Base-by-base conservation (phyloP, 108 stramenopile species). In the Discostella pseudostelligera region DNA sequence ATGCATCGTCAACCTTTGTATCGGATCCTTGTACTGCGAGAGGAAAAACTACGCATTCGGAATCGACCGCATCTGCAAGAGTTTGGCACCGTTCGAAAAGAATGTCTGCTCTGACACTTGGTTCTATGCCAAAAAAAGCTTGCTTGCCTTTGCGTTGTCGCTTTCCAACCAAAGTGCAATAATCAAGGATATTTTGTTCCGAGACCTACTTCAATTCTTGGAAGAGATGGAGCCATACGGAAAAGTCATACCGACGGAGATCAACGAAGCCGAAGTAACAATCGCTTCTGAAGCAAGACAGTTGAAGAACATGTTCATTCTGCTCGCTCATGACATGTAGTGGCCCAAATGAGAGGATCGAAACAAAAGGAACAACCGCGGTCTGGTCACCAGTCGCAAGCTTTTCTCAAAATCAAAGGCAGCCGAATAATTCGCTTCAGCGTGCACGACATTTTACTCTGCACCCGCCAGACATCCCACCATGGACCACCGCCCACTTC, bases 31-130 rank as follows among this genome's bases (percentile, higher is more conserved):
- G 45, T 96, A 96, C 68, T 96, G 93, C 61, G 86, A 86, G 36
- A 96, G 87, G 59, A 84, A 86, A 8, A 94, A 96, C 61, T 93
- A 80, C 40, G 93, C 88, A 55, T 94, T 96, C 53, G 95, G 95
- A n/a, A 91, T 93, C 37, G 48, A 36, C 16, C 69, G 79, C 35
- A 83, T 96, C 51, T 84, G 87, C 76, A 88, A 89, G 68, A 83
- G 83, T 22, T 48, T 96, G 9, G 80, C 91, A 58, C 95, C 95
- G 0, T 88, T 92, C 60, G 87, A 92, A 45, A 85, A 77, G 39
- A 92, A 47, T 21, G 46, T 47, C 7, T 47, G 21, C 37, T 54
- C 85, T 5, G 91, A 93, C 56, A 94, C 93, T 2, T 96, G 93
- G 93, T 84, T 68, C 70, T 91, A 94, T 74, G 80, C 86, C 12